Base-by-base conservation (phyloP, 305 asterid species). In the Fraxinus dipetala region DNA sequence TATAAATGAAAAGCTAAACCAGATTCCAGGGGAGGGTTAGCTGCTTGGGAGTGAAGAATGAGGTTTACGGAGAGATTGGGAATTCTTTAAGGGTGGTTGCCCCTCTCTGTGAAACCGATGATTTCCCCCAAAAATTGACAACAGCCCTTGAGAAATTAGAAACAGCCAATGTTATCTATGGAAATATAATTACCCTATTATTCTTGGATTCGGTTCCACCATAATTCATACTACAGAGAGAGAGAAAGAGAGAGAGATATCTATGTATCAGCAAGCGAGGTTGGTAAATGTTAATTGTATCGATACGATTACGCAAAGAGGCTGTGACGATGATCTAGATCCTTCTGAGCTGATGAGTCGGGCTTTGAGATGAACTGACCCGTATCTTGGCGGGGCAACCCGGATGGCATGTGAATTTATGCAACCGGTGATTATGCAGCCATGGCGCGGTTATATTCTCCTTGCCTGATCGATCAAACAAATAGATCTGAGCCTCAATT, bases 401-500 rank as follows among this genome's bases (percentile, higher is more conserved):
- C 87, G 75, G 91, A 82, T 79, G 85, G 85, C 63, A 14, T 54
- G 32, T 31, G 80, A 59, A 65, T 16, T 36, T 32, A 40, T 30
- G 85, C 85, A 85, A 82, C 89, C 85, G 92, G 87, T 67, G 79
- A 0, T 40, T 45, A 63, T 59, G 91, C 90, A 84, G 89, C 87
- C 93, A 88, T 88, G 91, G 88, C 90, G 80, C 14, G 79, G 82
- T 18, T 61, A 40, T 13, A 0, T 69, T 73, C 89, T 75, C 81
- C 81, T 63, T 76, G 83, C 88, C 82, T 77, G 1, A 36, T 61
- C 31, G 1, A 36, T 61, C 38, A 4, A 6, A 40, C 26, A 0
- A 82, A 48, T 72, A 78, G 86, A 90, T 88, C 91, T 90, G 93
- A 88, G 93, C 90, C 93, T 82, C 82, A 6, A 20, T 75, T 24